Percentiles rank a stretch among this genome's conserved stretches.
Conservation (phyloP, 345 rosid genomes). For the Citrus australasica region DNA sequence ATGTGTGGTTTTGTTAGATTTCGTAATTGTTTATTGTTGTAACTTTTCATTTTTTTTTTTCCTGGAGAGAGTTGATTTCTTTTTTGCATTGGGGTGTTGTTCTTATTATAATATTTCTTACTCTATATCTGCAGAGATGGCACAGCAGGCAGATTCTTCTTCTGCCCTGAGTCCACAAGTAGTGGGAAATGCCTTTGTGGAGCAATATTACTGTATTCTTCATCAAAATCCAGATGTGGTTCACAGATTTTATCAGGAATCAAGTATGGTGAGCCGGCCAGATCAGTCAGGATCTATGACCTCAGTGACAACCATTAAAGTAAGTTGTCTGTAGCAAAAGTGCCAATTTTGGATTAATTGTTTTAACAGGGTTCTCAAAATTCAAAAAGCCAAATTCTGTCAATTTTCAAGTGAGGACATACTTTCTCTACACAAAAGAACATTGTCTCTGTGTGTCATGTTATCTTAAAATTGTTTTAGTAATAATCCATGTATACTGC, state of each 20-base stretch:
- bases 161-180: constrained; percentile 36
- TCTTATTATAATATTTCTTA: background rate
- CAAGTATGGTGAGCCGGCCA: constrained; percentile 50
- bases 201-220: constrained; percentile 49
- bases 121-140: constrained; percentile 40
- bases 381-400: background rate
- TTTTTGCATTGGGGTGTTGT: background rate
- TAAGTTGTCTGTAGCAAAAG: constrained; percentile 27
- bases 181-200: constrained; percentile 62
- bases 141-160: constrained; percentile 35
- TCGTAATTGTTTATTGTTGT: background rate
- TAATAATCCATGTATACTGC: background rate
- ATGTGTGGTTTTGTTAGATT: background rate
- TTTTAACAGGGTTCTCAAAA: background rate
- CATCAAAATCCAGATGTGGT: constrained; percentile 35
- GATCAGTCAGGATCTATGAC: constrained; percentile 44
- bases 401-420: background rate
- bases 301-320: constrained; percentile 46
- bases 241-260: constrained; percentile 58
- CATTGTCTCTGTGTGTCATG: background rate
- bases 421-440: background rate
- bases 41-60: background rate
- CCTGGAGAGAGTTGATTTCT: background rate
- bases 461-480: background rate
- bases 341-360: background rate